These are phyloP conservation scores for Lanzia echinophila DNA, from an alignment of 2,329 filamentous ascomycete species.

Conservation along the genomic window DNA sequence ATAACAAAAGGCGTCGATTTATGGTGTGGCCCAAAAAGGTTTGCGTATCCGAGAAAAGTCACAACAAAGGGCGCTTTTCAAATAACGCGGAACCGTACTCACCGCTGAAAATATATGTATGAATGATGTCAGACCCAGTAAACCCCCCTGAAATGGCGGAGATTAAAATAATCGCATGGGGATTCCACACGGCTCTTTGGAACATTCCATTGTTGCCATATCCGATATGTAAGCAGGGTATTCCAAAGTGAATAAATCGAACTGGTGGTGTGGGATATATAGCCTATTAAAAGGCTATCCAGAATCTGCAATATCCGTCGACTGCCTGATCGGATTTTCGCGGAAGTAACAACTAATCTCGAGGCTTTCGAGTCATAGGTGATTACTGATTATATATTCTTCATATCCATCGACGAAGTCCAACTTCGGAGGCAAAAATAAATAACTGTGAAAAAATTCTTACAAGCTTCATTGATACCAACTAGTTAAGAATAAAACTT, in stretches of 20 bases:
- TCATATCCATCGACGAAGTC: background rate
- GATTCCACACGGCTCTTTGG: background rate
- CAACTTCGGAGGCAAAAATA: background rate
- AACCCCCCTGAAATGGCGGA: constrained; percentile 4
- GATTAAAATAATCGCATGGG: background rate
- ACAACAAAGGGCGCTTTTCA: background rate
- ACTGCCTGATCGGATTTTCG: background rate
- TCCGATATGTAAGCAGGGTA: constrained; percentile 8
- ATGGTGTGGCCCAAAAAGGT: background rate
- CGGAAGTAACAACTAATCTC: background rate
- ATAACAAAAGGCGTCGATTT: background rate
- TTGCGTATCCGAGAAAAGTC: background rate
- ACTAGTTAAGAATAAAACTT: background rate
- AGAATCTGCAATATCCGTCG: background rate
- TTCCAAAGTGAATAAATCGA: background rate
- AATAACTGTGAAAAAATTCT: background rate
- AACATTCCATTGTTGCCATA: background rate
- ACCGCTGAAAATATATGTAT: constrained; percentile 4
- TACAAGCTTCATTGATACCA: background rate
- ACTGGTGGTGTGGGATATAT: background rate
- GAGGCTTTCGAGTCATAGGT: background rate
- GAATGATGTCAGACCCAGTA: background rate
- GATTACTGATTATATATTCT: constrained; percentile 11
- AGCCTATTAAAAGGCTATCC: constrained; percentile 7
- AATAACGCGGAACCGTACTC: background rate